Evolutionary conservation across 169 alveolate species (phyloP).

Genomic region (Plasmodium sp.): DNA sequence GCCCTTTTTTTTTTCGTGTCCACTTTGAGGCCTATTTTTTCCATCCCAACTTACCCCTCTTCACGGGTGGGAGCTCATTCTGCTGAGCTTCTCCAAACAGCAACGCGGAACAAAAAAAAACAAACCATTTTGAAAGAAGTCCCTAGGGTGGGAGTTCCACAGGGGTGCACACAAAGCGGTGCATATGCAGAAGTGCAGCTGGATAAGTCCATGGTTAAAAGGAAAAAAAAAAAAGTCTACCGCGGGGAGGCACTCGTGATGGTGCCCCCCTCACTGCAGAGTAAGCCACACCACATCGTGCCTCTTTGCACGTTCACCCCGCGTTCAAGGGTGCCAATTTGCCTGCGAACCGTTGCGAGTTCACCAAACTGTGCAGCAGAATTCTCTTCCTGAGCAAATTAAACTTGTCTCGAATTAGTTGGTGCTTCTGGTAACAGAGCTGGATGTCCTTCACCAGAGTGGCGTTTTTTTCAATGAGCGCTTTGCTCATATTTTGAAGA

Average conservation of each 20-base stretch:
- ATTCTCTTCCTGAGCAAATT: conserved; percentile 9
- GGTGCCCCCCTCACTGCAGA: not conserved
- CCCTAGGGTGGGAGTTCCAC: not conserved
- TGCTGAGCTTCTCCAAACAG: not conserved
- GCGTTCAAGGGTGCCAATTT: not conserved
- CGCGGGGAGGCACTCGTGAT: not conserved
- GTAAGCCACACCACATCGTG: not conserved
- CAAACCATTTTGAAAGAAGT: not conserved
- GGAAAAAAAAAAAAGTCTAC: not conserved
- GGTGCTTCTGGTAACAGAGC: conserved; percentile 30
- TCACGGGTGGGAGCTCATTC: not conserved
- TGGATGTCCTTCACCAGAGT: conserved; percentile 1
- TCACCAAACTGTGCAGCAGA: not conserved
- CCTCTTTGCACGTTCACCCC: not conserved
- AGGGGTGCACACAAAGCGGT: not conserved
- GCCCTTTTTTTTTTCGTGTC: not conserved
- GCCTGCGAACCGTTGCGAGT: not conserved
- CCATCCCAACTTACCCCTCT: not conserved
- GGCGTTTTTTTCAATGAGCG: conserved; percentile 15
- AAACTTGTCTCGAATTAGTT: conserved; percentile 32
- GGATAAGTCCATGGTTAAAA: not conserved
- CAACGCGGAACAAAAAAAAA: not conserved
- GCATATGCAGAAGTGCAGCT: not conserved
- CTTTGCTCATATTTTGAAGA: conserved; percentile 28
- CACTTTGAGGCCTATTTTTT: not conserved